Percentiles rank a stretch among this genome's conserved stretches.
These are phyloP conservation scores for Pecoramyces ruminantium DNA, from an alignment of 192 early-diverging fungal species.

Conservation along the genomic window DNA sequence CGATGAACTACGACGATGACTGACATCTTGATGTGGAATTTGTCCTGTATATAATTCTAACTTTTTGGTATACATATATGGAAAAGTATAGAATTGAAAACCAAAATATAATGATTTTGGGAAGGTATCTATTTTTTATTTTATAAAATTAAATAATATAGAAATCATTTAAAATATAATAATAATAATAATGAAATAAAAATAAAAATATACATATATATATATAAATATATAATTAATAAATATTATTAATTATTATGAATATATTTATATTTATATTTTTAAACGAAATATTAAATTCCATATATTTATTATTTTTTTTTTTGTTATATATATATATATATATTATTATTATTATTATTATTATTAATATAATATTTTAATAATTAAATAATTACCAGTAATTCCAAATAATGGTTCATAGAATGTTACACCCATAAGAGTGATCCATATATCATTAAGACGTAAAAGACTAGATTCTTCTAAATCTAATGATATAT, in stretches of 20 bases:
- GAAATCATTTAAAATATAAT: neutral
- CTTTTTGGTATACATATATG: neutral
- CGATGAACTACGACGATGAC: neutral
- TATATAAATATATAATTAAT: too few relatives aligned
- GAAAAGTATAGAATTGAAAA: neutral
- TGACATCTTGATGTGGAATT: neutral
- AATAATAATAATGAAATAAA: too few relatives aligned
- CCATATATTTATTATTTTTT: too few relatives aligned
- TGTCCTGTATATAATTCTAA: neutral
- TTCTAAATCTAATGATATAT: neutral
- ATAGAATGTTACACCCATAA: neutral
- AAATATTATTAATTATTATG: too few relatives aligned
- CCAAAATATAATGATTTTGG: neutral
- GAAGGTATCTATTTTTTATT: neutral
- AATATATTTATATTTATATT: too few relatives aligned
- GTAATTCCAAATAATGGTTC: neutral
- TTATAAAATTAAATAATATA: too few relatives aligned
- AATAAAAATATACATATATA: too few relatives aligned
- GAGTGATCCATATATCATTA: neutral
- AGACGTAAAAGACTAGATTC: neutral
- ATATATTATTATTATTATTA: too few relatives aligned
- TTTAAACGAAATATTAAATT: too few relatives aligned
- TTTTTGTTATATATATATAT: too few relatives aligned
- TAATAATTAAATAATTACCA: neutral
- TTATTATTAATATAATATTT: too few relatives aligned